Evolutionary conservation across 2,329 filamentous ascomycete genomes (phyloP).

Genomic region (Fusarium poae): DNA sequence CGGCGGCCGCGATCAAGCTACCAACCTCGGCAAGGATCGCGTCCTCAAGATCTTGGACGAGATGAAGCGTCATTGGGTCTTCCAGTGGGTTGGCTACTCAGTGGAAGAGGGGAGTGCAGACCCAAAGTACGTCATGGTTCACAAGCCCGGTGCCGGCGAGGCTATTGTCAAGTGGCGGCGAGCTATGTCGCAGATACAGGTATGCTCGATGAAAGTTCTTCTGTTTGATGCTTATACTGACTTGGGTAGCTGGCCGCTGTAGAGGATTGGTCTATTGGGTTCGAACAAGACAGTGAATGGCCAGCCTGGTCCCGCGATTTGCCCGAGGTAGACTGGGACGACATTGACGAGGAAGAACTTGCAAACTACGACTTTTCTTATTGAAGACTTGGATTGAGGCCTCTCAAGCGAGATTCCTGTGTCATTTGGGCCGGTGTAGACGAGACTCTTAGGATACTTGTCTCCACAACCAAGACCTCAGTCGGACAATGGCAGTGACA

Average conservation of each 20-base stretch:
- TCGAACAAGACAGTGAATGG: background rate
- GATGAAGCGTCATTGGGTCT: background rate
- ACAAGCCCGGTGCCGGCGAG: background rate
- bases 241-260: fast-evolving
- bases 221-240: background rate
- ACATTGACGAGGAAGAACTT: background rate
- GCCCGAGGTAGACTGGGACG: background rate
- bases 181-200: background rate
- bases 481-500: too few species aligned
- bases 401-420: too few species aligned
- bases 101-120: fast-evolving
- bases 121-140: fast-evolving
- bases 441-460: too few species aligned
- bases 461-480: too few species aligned
- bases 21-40: background rate
- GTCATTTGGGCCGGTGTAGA: too few species aligned
- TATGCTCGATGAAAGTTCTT: fast-evolving
- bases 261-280: fast-evolving
- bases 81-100: background rate
- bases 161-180: background rate
- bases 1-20: background rate
- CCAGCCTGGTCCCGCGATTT: background rate
- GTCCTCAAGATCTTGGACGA: background rate
- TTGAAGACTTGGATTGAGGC: too few species aligned
- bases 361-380: too few species aligned